These are phyloP conservation scores for Corchorus olitorius DNA, from an alignment of 345 rosid genomes.

Conservation along the genomic window DNA sequence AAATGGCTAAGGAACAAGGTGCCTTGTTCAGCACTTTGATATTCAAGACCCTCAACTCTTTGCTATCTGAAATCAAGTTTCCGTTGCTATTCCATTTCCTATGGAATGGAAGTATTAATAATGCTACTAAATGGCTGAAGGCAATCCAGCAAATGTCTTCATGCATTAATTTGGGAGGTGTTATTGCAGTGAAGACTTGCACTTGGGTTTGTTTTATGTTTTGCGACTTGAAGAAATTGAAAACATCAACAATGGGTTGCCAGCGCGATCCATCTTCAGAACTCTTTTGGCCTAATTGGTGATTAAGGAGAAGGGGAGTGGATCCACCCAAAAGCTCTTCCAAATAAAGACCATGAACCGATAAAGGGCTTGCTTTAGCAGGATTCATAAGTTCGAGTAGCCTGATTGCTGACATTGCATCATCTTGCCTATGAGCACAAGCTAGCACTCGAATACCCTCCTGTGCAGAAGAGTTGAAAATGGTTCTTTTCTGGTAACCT, in stretches of 20 bases:
- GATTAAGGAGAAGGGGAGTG: slow-evolving; percentile 35
- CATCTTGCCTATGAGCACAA: slow-evolving; percentile 32
- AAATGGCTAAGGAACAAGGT: slow-evolving; percentile 40
- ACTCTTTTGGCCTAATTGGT: slow-evolving; percentile 19
- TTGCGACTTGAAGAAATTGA: slow-evolving; percentile 28
- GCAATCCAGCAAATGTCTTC: slow-evolving; percentile 41
- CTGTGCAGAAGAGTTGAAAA: neutral
- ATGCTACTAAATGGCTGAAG: slow-evolving; percentile 21
- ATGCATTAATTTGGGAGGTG: slow-evolving; percentile 25
- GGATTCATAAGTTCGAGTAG: slow-evolving; percentile 26
- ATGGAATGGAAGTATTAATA: slow-evolving; percentile 42
- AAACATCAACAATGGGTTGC: slow-evolving; percentile 28
- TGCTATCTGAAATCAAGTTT: slow-evolving; percentile 17
- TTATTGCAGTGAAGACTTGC: slow-evolving; percentile 32
- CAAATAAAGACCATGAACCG: slow-evolving; percentile 35
- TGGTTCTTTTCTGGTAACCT: slow-evolving; percentile 31
- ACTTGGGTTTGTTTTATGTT: slow-evolving; percentile 8
- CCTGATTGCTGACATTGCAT: slow-evolving; percentile 31
- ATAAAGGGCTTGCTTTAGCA: slow-evolving; percentile 17
- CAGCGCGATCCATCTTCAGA: slow-evolving; percentile 15
- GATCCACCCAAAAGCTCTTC: slow-evolving; percentile 26
- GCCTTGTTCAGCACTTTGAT: slow-evolving; percentile 29
- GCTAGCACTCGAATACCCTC: slow-evolving; percentile 28
- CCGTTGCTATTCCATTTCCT: slow-evolving; percentile 35
- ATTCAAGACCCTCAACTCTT: slow-evolving; percentile 12